phyloP scores from a whole-genome alignment of 805 yeast species.

The Kazachstania africana region DNA sequence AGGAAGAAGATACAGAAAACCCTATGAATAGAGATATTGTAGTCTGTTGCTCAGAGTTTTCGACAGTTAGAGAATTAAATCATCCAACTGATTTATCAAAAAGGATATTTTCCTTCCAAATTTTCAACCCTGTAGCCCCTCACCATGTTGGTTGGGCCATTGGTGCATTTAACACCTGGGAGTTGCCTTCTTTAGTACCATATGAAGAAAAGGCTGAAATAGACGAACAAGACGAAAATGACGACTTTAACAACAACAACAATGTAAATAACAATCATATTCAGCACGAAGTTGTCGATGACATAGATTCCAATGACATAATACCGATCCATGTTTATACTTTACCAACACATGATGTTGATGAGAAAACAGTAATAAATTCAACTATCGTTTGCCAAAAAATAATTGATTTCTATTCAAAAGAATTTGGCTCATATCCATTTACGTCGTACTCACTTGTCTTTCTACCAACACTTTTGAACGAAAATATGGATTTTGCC shows the following conservation, averaged over 20 bases:
- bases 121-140: slow-evolving; percentile 79
- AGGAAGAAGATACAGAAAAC: slow-evolving; percentile 16
- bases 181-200: slow-evolving; percentile 16
- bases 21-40: slow-evolving; percentile 35
- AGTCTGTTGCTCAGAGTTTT: slow-evolving; percentile 62
- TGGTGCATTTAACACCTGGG: slow-evolving; percentile 65
- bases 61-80: slow-evolving; percentile 54
- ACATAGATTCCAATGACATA: slow-evolving; percentile 30
- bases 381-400: slow-evolving; percentile 65
- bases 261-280: slow-evolving; percentile 6
- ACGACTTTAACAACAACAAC: slow-evolving; percentile 18
- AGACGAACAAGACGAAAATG: slow-evolving; percentile 26
- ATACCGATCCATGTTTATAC: slow-evolving; percentile 54
- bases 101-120: slow-evolving; percentile 60
- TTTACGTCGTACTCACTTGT: slow-evolving; percentile 70
- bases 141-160: slow-evolving; percentile 93
- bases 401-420: slow-evolving; percentile 73
- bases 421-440: slow-evolving; percentile 89
- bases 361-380: slow-evolving; percentile 42
- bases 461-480: slow-evolving; percentile 50
- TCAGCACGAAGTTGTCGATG: slow-evolving; percentile 15
- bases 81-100: slow-evolving; percentile 67
- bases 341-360: slow-evolving; percentile 39
- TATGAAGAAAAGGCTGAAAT: slow-evolving; percentile 10
- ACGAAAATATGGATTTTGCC: slow-evolving; percentile 48